Evolutionary conservation across 2,329 filamentous ascomycete genomes (phyloP).

Genomic region (Paracorniculantispora psalliotae): DNA sequence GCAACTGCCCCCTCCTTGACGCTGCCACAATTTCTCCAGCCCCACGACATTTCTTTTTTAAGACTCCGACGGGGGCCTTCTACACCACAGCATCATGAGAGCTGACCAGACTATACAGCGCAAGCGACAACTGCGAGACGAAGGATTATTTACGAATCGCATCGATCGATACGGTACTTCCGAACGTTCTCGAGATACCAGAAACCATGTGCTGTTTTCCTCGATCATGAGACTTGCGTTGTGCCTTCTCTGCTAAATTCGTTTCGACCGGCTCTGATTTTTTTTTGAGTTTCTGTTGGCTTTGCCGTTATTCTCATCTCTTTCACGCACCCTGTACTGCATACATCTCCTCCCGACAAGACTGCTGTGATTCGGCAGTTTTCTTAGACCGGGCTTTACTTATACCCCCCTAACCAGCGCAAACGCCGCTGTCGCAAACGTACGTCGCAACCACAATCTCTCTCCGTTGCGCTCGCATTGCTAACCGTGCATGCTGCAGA

Average conservation of each 20-base stretch:
- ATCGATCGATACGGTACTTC: not conserved
- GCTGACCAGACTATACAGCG: constrained; percentile 2
- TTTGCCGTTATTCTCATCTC: constrained; percentile 9
- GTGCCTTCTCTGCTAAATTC: constrained; percentile 12
- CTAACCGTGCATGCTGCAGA: not conserved
- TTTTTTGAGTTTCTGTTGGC: constrained; percentile 12
- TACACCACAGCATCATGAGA: not conserved
- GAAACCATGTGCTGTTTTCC: constrained; percentile 13
- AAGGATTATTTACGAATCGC: not conserved
- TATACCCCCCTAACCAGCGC: constrained; percentile 5
- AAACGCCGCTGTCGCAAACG: constrained; percentile 5
- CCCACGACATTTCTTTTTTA: constrained; percentile 12
- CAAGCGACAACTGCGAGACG: not conserved
- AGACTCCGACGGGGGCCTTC: not conserved
- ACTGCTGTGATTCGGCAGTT: not conserved
- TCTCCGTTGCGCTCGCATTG: not conserved
- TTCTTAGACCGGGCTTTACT: not conserved
- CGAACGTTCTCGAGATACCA: not conserved
- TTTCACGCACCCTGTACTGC: constrained; percentile 11
- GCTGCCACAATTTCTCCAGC: constrained; percentile 11
- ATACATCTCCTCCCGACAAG: not conserved
- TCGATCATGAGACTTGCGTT: constrained; percentile 11
- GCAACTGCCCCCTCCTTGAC: constrained; percentile 8
- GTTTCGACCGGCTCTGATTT: constrained; percentile 12
- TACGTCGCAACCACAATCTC: not conserved